These are phyloP conservation scores for Ramaria rubella DNA, from an alignment of 768 basidiomycete species.

Conservation along the genomic window DNA sequence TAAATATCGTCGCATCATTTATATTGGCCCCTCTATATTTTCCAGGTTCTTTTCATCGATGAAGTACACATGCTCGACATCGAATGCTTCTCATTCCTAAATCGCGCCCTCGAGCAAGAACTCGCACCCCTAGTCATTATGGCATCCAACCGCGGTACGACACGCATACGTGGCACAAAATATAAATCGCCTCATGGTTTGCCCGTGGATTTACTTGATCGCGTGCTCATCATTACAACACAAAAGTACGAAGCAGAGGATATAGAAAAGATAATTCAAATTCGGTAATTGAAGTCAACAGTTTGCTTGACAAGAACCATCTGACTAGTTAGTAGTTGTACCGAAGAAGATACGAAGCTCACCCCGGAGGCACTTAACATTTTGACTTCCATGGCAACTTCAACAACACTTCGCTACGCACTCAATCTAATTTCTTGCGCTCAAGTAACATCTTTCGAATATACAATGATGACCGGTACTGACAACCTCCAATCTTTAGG, in stretches of 20 bases:
- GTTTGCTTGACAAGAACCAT: too few species aligned
- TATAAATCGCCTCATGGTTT: constrained; percentile 93
- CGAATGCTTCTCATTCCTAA: constrained; percentile 98
- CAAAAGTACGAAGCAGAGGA: constrained; percentile 78
- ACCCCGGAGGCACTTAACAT: constrained; percentile 64
- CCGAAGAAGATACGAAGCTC: constrained; percentile 92
- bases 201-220: constrained; percentile 89
- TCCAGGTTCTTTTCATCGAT: constrained; percentile 93
- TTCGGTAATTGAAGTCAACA: constrained; percentile 64
- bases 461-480: not conserved
- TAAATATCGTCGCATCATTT: not conserved
- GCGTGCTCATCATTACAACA: constrained; percentile 94
- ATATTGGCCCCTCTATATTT: constrained; percentile 1
- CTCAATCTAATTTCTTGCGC: constrained; percentile 94
- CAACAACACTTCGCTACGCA: constrained; percentile 90
- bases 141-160: constrained; percentile 95
- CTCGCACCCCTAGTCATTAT: constrained; percentile 94
- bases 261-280: constrained; percentile 86
- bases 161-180: constrained; percentile 91
- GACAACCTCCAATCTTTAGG: not conserved
- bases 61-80: constrained; percentile 99
- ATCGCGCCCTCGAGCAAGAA: constrained; percentile 90
- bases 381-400: constrained; percentile 81
- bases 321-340: constrained; percentile 64
- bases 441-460: constrained; percentile 39